Evolutionary conservation across 1,284 basidiomycete genomes (phyloP), one percentile per base, ranked within the genome.

Genomic region (Trametes pubescens): DNA sequence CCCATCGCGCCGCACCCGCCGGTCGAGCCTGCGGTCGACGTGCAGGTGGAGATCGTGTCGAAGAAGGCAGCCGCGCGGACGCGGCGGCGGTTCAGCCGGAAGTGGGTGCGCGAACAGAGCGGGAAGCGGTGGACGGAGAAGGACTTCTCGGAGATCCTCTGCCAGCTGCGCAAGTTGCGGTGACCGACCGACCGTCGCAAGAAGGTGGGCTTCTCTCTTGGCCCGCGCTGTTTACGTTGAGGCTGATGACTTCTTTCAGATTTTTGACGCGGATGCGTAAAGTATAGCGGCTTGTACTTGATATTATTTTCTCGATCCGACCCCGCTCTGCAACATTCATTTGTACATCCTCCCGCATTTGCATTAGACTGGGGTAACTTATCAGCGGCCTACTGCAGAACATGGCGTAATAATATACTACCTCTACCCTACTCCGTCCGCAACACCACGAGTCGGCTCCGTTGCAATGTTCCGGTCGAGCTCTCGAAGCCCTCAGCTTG

Each of bases 51-150:
- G 61, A 53, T 64, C 40, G 61, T 66, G 14, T 54, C 56, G 49
- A 60, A 59, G 48, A 58, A 65, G 51, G 64, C 65, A 22, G 62
- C 59, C 3, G 59, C 59, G 49, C 67, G 67, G n/a, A 56, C 67
- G 55, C 57, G 56, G 63, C 56, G 63, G 57, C 68, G 68, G 6
- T 66, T 56, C 58, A 70, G 66, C 60, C 66, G 66, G 46, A 68
- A 70, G 55, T 70, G 69, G 69, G 47, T 70, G 3, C 69, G 69
- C 60, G 69, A 70, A 57, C 57, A 62, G 51, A 61, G 59, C 54
- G 69, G 69, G 21, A 66, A 68, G 61, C 64, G 69, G 56, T 68
- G 60, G 62, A 66, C 65, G 5, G 66, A 66, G 61, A 47, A 65
- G 49, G 69, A 70, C 52, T 70, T 66, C 21, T 57, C 54, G 24